Evolutionary conservation across 768 basidiomycete species (phyloP).

Genomic region (Trametes villosa): DNA sequence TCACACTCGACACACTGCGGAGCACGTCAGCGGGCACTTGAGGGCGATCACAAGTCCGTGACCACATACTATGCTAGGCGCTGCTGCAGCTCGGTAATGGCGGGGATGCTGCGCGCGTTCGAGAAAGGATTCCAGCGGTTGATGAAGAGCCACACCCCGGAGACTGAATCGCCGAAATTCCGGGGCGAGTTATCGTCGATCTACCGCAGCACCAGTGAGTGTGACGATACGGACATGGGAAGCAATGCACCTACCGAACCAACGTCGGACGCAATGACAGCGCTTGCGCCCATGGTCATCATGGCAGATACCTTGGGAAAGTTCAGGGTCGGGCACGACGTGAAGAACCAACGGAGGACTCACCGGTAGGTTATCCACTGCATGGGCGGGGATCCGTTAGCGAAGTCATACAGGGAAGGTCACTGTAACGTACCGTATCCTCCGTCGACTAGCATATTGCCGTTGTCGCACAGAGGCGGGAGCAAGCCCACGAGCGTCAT

Average conservation of each 20-base stretch:
- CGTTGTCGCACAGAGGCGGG: slow-evolving; percentile 93
- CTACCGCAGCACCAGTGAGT: slow-evolving; percentile 38
- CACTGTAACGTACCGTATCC: slow-evolving; percentile 67
- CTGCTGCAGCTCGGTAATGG: slow-evolving; percentile 92
- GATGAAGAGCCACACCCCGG: slow-evolving; percentile 94
- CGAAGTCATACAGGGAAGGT: neutral
- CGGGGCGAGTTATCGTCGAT: slow-evolving; percentile 95
- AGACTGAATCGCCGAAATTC: slow-evolving; percentile 92
- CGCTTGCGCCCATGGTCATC: slow-evolving; percentile 88
- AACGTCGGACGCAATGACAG: slow-evolving; percentile 92
- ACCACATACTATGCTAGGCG: slow-evolving; percentile 88
- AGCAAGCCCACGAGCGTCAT: slow-evolving; percentile 97
- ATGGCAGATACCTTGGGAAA: slow-evolving; percentile 77
- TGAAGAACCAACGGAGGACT: slow-evolving; percentile 21
- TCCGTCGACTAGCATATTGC: slow-evolving; percentile 89
- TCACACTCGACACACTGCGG: slow-evolving; percentile 89
- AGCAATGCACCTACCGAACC: slow-evolving; percentile 63
- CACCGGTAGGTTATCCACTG: slow-evolving; percentile 91
- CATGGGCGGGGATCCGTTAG: slow-evolving; percentile 16
- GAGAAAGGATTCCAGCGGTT: slow-evolving; percentile 95
- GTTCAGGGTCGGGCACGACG: neutral
- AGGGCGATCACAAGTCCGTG: neutral
- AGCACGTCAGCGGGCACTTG: neutral
- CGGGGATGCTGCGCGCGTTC: slow-evolving; percentile 73
- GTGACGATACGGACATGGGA: too few relatives aligned